A percentile compares a stretch with the other conserved stretches of the same genome.
Conservation (phyloP, 192 early-diverging fungal genomes). For the Coemansia erecta region DNA sequence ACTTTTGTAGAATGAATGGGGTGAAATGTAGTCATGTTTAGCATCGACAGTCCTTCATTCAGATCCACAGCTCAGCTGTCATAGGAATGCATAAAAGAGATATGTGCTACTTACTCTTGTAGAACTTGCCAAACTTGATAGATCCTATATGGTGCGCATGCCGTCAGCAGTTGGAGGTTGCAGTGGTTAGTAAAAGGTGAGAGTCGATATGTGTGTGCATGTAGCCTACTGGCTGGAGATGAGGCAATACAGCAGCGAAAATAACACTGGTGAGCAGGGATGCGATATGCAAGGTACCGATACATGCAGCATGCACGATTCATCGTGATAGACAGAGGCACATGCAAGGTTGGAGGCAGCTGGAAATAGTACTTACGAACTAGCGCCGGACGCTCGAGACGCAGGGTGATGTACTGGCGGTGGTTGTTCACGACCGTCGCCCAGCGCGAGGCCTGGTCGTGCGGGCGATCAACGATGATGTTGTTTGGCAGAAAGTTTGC, state of each 20-base stretch:
- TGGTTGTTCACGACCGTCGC: slow-evolving; percentile 84
- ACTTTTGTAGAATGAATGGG: no score
- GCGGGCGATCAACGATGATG: slow-evolving; percentile 78
- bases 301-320: no score
- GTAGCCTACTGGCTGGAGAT: no score
- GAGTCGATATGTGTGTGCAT: no score
- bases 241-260: no score
- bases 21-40: slow-evolving; percentile 1
- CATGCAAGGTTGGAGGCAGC: no score
- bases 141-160: slow-evolving; percentile 25
- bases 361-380: slow-evolving; percentile 63
- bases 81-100: slow-evolving; percentile 1
- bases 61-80: not conserved
- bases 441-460: slow-evolving; percentile 91
- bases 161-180: no score
- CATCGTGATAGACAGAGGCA: no score
- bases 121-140: slow-evolving; percentile 96
- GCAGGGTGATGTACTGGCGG: slow-evolving; percentile 86
- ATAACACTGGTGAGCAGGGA: no score
- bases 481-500: slow-evolving; percentile 82
- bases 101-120: slow-evolving; percentile 63
- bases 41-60: not conserved
- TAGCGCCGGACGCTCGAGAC: slow-evolving; percentile 79
- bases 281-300: no score
- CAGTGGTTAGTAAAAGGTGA: no score